phyloP scores from a whole-genome alignment of 257 asterid species.

The Plantago ovata region DNA sequence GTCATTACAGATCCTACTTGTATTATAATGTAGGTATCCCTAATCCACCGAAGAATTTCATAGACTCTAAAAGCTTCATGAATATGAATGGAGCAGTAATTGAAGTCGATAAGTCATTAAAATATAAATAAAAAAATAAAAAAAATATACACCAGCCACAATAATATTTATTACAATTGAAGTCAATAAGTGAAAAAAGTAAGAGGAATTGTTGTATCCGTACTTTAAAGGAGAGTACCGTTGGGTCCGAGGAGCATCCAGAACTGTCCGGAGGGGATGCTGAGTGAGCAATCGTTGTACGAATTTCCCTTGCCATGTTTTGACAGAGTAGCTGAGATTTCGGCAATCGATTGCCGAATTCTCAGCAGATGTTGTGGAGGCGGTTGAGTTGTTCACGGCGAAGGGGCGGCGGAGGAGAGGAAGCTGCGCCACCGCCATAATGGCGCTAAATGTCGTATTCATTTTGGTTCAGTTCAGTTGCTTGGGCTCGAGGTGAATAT shows the following conservation, averaged over 20 bases:
- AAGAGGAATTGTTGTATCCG: background rate
- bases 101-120: too few relatives aligned
- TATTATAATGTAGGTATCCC: too few relatives aligned
- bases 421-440: too few relatives aligned
- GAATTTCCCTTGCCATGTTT: conserved; percentile 41
- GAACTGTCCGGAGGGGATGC: conserved; percentile 78
- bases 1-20: too few relatives aligned
- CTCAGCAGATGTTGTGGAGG: conserved; percentile 22
- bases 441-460: conserved; percentile 36
- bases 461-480: conserved; percentile 28
- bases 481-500: too few relatives aligned
- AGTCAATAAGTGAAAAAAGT: background rate
- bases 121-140: too few relatives aligned
- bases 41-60: too few relatives aligned
- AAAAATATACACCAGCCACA: too few relatives aligned
- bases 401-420: conserved; percentile 35
- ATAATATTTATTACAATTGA: too few relatives aligned
- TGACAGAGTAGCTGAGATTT: conserved; percentile 55
- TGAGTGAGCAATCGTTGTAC: conserved; percentile 64
- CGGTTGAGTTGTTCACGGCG: conserved; percentile 17
- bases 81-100: too few relatives aligned
- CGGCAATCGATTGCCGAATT: conserved; percentile 55
- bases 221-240: conserved; percentile 91
- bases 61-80: too few relatives aligned
- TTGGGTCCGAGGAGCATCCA: conserved; percentile 99